Evolutionary conservation across 371 early-diverging fungal species (phyloP), one percentile per base, ranked within the genome.

Genomic region (Blakeslea trispora): DNA sequence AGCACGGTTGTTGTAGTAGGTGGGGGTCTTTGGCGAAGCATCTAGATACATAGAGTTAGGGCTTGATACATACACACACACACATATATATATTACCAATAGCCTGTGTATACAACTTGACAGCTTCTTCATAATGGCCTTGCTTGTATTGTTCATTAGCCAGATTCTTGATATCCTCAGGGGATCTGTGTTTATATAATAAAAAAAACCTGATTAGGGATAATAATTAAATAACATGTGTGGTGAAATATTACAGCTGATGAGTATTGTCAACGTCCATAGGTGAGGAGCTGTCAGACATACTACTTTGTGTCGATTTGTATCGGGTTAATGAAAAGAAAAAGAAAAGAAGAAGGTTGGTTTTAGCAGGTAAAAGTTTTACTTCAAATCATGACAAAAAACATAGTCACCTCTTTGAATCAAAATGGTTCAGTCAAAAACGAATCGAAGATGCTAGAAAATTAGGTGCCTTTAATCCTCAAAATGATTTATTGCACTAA

Each of bases 1-100:
- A 11, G 93, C 88, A 49, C 94, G 81, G 71, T 95, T 94, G 51
- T 81, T 78, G 65, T 88, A 90, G 61, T 85, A 89, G 1, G 86
- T 91, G 3, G 89, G 65, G 14, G 80, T 81, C 18, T 73, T 59
- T 17, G 89, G 86, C 19, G 85, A 81, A 28, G 84, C 59, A 42
- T 86, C 81, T 71, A 63, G n/a, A n/a, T n/a, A n/a, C n/a, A n/a
- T n/a, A n/a, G n/a, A n/a, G n/a, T n/a, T n/a, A n/a, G n/a, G n/a
- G n/a, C n/a, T n/a, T n/a, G n/a, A n/a, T n/a, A n/a, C n/a, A n/a
- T n/a, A n/a, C n/a, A n/a, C n/a, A n/a, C n/a, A n/a, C n/a, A n/a
- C n/a, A n/a, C n/a, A n/a, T n/a, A n/a, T n/a, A n/a, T n/a, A n/a
- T n/a, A n/a, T 64, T 72, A 77, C 80, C 90, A 53, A 88, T 86